Conservation (phyloP, 441 rosid species). For the Erodium trifolium region DNA sequence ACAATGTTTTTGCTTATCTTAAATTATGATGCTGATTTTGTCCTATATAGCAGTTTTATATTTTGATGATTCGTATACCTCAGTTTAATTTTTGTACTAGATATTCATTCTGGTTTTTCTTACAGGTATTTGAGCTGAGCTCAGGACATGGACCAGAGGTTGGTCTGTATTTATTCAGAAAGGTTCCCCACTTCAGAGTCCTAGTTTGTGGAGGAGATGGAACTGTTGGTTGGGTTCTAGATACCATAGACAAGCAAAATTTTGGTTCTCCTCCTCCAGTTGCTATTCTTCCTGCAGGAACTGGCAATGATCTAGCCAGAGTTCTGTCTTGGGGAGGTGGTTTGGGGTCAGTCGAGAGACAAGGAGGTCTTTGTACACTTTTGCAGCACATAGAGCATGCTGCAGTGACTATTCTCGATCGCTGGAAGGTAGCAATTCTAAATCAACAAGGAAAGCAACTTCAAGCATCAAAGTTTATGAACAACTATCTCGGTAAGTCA, state of each 20-base stretch:
- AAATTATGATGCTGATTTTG: no score
- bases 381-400: constrained; percentile 81
- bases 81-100: background rate
- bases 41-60: background rate
- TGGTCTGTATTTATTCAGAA: constrained; percentile 80
- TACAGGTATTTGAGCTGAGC: constrained; percentile 83
- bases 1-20: background rate
- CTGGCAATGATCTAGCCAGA: constrained; percentile 96
- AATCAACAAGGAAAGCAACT: constrained; percentile 66
- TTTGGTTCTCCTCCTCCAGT: constrained; percentile 96
- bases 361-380: constrained; percentile 79
- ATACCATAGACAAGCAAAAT: constrained; percentile 84
- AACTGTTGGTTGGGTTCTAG: constrained; percentile 93
- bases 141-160: constrained; percentile 83
- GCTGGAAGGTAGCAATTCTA: constrained; percentile 73
- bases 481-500: constrained; percentile 82
- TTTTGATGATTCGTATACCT: background rate
- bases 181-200: constrained; percentile 92
- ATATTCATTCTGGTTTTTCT: constrained; percentile 14
- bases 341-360: constrained; percentile 80
- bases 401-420: constrained; percentile 92
- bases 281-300: constrained; percentile 97
- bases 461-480: constrained; percentile 68
- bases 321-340: constrained; percentile 96
- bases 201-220: constrained; percentile 99